These are phyloP conservation scores for Penicillium cinerascens DNA, from an alignment of 495 filamentous ascomycete genomes.

Conservation along the genomic window DNA sequence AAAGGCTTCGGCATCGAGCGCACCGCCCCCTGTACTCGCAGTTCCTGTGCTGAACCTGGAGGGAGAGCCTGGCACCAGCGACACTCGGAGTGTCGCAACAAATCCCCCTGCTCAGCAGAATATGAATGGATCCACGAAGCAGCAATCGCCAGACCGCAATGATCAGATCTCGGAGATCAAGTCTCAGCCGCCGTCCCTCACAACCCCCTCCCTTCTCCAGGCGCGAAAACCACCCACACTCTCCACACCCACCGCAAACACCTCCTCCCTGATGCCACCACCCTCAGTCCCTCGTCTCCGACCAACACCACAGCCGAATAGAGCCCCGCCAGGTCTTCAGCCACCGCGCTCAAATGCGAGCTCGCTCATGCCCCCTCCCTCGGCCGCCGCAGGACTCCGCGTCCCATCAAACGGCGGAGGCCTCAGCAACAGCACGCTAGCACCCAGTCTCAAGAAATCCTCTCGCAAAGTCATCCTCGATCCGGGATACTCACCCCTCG, in stretches of 20 bases:
- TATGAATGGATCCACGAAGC: constrained; percentile 9
- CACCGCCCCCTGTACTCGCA: constrained; percentile 22
- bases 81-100: constrained; percentile 6
- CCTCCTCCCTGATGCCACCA: constrained; percentile 38
- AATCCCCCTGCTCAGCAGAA: constrained; percentile 3
- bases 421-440: constrained; percentile 34
- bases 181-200: constrained; percentile 17
- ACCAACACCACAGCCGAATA: constrained; percentile 21
- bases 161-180: constrained; percentile 6
- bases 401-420: constrained; percentile 22
- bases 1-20: constrained; percentile 37
- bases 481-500: constrained; percentile 87
- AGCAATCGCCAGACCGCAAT: background rate
- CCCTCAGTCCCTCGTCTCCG: constrained; percentile 31
- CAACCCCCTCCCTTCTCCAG: constrained; percentile 10
- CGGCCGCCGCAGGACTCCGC: constrained; percentile 31
- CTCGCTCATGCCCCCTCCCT: constrained; percentile 33
- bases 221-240: background rate
- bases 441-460: constrained; percentile 38
- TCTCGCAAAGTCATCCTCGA: constrained; percentile 65
- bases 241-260: constrained; percentile 13
- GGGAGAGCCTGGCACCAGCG: constrained; percentile 3
- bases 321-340: constrained; percentile 12
- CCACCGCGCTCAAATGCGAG: constrained; percentile 13
- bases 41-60: constrained; percentile 35